These are phyloP conservation scores for Cenchrus fungigraminus DNA, from an alignment of 176 grass and related monocot species.

Conservation along the genomic window DNA sequence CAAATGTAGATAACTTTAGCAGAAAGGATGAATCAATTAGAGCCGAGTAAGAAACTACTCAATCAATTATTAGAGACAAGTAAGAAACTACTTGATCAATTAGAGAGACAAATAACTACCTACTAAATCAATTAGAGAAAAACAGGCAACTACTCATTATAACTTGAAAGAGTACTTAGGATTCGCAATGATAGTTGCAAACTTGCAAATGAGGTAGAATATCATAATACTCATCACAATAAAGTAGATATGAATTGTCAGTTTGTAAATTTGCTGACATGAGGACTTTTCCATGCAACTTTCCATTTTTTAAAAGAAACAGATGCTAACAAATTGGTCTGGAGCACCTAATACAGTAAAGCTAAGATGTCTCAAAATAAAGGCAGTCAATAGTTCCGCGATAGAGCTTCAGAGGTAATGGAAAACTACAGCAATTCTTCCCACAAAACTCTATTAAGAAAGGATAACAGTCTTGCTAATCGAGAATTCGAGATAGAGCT, in stretches of 20 bases:
- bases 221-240: constrained; percentile 23
- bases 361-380: background rate
- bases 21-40: background rate
- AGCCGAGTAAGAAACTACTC: background rate
- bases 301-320: background rate
- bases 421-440: background rate
- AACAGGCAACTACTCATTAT: background rate
- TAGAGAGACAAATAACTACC: no score
- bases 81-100: no score
- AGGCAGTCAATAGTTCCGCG: background rate
- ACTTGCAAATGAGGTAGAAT: background rate
- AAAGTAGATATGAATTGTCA: background rate
- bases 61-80: no score
- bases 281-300: no score
- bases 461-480: background rate
- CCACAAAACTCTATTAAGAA: background rate
- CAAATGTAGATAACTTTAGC: constrained; percentile 7
- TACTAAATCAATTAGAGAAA: background rate
- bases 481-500: background rate
- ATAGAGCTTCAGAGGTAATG: background rate
- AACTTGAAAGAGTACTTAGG: background rate
- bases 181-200: constrained; percentile 20
- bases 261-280: background rate
- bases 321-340: constrained; percentile 6
- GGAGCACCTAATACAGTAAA: background rate